Evolutionary conservation across 2,329 filamentous ascomycete genomes (phyloP).

Genomic region (Nemania sp.): DNA sequence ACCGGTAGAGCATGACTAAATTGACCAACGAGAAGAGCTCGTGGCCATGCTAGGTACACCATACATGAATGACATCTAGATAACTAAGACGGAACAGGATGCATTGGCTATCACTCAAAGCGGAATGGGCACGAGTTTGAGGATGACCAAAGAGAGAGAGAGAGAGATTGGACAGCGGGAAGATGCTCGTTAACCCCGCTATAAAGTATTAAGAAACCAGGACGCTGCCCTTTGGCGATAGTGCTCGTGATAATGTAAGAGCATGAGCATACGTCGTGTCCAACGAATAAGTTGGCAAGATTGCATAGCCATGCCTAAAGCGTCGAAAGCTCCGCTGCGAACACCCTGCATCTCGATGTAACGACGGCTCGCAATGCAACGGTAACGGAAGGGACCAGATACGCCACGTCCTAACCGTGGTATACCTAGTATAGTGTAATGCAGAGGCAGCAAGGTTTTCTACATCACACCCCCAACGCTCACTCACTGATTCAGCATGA

Average conservation of each 20-base stretch:
- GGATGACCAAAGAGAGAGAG: conserved; percentile 16
- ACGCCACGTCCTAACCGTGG: conserved; percentile 14
- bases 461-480: not conserved
- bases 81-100: conserved; percentile 1
- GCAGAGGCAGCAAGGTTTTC: conserved; percentile 1
- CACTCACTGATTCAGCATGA: conserved; percentile 8
- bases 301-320: conserved; percentile 17
- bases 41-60: not conserved
- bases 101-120: not conserved
- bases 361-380: conserved; percentile 26
- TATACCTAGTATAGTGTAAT: no score
- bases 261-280: conserved; percentile 14
- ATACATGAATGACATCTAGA: conserved; percentile 4
- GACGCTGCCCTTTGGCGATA: not conserved
- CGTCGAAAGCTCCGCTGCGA: conserved; percentile 21
- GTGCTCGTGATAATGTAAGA: conserved; percentile 15
- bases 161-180: conserved; percentile 12
- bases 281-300: conserved; percentile 12
- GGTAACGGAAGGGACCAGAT: conserved; percentile 14
- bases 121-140: not conserved
- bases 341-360: conserved; percentile 23
- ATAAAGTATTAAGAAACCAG: conserved; percentile 4
- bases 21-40: not conserved
- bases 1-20: not conserved
- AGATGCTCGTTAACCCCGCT: conserved; percentile 4